phyloP scores from a whole-genome alignment of 2,329 filamentous ascomycete species.

The Gaeumannomyces tritici region DNA sequence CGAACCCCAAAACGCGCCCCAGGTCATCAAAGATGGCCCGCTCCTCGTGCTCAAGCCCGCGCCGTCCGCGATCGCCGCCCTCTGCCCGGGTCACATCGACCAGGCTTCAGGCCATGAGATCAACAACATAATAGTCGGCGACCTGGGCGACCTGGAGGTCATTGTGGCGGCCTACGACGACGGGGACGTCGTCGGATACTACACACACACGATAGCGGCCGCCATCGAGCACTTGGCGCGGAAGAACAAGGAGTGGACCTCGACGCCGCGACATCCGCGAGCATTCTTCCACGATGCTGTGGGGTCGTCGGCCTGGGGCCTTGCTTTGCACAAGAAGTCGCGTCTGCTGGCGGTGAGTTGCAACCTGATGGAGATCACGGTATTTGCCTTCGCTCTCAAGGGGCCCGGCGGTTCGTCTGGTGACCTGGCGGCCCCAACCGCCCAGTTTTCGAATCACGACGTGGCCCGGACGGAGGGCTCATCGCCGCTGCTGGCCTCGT shows the following conservation, averaged over 20 bases:
- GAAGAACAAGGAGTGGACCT: constrained; percentile 2
- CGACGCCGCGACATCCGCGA: not conserved
- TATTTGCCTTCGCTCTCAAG: constrained; percentile 37
- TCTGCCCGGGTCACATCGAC: constrained; percentile 45
- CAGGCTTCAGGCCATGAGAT: constrained; percentile 44
- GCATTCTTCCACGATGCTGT: constrained; percentile 71
- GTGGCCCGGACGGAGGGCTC: constrained; percentile 3
- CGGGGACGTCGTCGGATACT: constrained; percentile 65
- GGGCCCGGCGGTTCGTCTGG: not conserved
- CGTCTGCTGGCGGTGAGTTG: constrained; percentile 78
- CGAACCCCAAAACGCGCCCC: constrained; percentile 34
- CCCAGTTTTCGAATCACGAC: not conserved
- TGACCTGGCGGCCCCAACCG: not conserved
- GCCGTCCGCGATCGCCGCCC: constrained; percentile 26
- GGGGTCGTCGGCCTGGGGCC: constrained; percentile 73
- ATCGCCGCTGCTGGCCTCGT: constrained; percentile 11
- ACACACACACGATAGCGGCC: constrained; percentile 43
- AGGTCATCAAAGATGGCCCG: constrained; percentile 37
- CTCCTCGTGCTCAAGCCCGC: constrained; percentile 39
- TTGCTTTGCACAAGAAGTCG: constrained; percentile 73
- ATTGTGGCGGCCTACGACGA: constrained; percentile 61
- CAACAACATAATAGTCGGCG: constrained; percentile 60
- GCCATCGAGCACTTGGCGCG: constrained; percentile 23
- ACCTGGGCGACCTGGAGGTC: constrained; percentile 61
- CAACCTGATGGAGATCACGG: constrained; percentile 51